Conservation (phyloP, 202 grass and related monocot genomes). For the Hordeum pubiflorum region DNA sequence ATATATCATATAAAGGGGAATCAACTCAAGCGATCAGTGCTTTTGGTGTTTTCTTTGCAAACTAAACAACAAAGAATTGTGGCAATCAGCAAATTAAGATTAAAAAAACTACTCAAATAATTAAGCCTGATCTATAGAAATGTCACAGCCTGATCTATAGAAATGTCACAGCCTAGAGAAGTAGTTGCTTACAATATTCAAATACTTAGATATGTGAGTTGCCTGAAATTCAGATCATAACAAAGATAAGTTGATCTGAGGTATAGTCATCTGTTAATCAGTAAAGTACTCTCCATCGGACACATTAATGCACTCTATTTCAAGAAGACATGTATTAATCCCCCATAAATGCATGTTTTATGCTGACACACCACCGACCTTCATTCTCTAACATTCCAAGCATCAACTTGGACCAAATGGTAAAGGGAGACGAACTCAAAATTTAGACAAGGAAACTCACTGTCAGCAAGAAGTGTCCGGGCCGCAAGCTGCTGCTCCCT, state of each 20-base stretch:
- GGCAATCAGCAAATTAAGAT: neutral
- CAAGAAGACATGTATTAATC: neutral
- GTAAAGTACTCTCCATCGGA: neutral
- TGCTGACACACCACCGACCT: neutral
- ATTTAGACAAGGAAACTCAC: constrained; percentile 20
- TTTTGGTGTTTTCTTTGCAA: neutral
- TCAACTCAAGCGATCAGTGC: neutral
- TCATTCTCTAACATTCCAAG: neutral
- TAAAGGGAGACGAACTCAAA: neutral
- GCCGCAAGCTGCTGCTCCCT: constrained; percentile 29
- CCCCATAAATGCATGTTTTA: neutral
- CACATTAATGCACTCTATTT: neutral
- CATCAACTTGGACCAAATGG: neutral
- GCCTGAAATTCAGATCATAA: neutral
- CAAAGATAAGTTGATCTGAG: neutral
- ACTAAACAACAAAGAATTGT: neutral
- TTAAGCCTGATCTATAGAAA: neutral
- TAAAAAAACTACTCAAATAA: neutral
- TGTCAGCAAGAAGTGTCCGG: neutral
- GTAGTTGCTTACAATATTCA: neutral
- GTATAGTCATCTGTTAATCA: neutral
- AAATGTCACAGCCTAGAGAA: neutral
- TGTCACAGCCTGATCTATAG: neutral
- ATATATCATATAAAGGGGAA: constrained; percentile 2
- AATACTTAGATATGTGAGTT: neutral